Percentiles rank a stretch among this genome's conserved stretches.
These are phyloP conservation scores for Bonia amplexicaulis DNA, from an alignment of 176 grass and related monocot genomes.

Conservation along the genomic window DNA sequence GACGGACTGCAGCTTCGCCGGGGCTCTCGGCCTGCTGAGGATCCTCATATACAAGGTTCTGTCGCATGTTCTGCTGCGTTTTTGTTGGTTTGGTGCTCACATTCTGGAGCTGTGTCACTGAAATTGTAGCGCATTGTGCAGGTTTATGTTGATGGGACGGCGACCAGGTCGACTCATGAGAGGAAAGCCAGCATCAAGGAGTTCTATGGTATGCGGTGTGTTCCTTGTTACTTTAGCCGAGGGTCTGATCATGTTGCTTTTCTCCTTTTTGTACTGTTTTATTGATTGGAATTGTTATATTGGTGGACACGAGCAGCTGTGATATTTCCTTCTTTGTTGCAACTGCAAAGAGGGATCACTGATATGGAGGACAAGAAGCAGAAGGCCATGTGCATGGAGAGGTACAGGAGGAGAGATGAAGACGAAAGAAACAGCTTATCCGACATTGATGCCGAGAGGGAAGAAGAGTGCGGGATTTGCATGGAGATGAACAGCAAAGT, in stretches of 20 bases:
- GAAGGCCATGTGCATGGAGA: constrained; percentile 61
- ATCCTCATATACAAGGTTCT: constrained; percentile 82
- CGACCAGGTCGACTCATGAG: constrained; percentile 80
- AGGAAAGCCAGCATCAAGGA: constrained; percentile 86
- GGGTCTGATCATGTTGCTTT: background rate
- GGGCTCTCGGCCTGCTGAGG: constrained; percentile 64
- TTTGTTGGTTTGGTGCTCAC: background rate
- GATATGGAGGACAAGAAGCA: constrained; percentile 73
- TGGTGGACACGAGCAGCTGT: constrained; percentile 49
- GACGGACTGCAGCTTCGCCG: constrained; percentile 69
- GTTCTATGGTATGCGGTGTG: constrained; percentile 70
- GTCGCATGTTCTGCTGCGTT: background rate
- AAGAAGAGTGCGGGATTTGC: constrained; percentile 91
- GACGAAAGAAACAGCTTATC: constrained; percentile 44
- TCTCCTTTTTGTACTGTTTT: background rate
- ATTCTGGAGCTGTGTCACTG: background rate
- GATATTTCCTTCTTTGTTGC: constrained; percentile 81
- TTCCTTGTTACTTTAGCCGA: background rate
- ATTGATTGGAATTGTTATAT: background rate
- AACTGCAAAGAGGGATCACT: constrained; percentile 80
- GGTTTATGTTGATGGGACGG: constrained; percentile 91
- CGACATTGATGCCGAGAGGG: constrained; percentile 76
- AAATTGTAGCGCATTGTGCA: constrained; percentile 29
- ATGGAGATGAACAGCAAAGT: constrained; percentile 79
- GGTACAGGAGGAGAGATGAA: constrained; percentile 59